A percentile compares a stretch with the other conserved stretches of the same genome.
phyloP scores from a whole-genome alignment of 129 eudicot genomes.

The Apium graveolens region DNA sequence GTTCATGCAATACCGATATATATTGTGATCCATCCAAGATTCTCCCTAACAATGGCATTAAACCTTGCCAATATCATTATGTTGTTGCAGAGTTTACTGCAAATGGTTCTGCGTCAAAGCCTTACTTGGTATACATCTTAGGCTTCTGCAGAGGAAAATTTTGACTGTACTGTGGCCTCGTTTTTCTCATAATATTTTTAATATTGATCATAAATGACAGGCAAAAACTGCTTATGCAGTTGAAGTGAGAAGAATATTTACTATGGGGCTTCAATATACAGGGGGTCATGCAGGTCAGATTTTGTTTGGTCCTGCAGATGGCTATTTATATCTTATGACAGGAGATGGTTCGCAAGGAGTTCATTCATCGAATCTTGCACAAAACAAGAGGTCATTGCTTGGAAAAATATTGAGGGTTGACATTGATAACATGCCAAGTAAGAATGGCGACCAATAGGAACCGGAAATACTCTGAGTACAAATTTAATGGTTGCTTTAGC shows the following conservation, averaged over 20 bases:
- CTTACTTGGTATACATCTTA: constrained; percentile 23
- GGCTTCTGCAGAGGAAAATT: neutral
- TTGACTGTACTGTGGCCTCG: neutral
- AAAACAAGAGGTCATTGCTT: constrained; percentile 7
- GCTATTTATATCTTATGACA: neutral
- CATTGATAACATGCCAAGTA: constrained; percentile 5
- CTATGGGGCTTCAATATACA: constrained; percentile 1
- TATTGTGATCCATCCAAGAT: constrained; percentile 39
- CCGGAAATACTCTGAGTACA: neutral
- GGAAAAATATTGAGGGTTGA: constrained; percentile 9
- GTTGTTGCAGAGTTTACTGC: constrained; percentile 37
- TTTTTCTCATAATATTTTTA: neutral
- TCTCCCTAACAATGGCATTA: constrained; percentile 18
- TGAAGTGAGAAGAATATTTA: constrained; percentile 8
- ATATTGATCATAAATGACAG: constrained; percentile 17
- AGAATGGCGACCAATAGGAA: neutral
- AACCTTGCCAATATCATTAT: constrained; percentile 41
- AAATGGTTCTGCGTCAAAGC: constrained; percentile 30
- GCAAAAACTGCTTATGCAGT: constrained; percentile 21
- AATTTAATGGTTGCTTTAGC: neutral
- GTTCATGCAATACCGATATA: constrained; percentile 42
- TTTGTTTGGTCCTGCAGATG: constrained; percentile 12
- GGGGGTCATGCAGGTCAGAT: constrained; percentile 7
- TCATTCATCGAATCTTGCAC: neutral
- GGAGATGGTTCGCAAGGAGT: neutral